These are phyloP conservation scores for Macrophomina phaseolina DNA, from an alignment of 2,329 filamentous ascomycete species.

Conservation along the genomic window DNA sequence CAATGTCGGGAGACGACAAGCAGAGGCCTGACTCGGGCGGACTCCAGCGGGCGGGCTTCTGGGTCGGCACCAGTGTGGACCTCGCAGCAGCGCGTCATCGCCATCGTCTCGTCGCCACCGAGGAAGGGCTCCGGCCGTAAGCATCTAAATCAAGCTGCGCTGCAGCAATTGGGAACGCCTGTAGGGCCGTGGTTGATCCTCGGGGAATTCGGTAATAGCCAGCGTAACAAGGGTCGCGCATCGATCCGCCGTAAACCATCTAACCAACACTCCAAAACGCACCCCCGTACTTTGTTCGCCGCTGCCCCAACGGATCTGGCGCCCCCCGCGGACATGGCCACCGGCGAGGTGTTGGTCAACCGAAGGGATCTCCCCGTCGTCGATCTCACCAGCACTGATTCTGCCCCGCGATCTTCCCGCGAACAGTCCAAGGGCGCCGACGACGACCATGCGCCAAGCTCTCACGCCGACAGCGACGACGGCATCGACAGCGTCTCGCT, in stretches of 20 bases:
- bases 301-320: conserved; percentile 7
- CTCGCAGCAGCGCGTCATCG: conserved; percentile 3
- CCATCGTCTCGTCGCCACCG: conserved; percentile 1
- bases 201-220: conserved; percentile 16
- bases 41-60: neutral
- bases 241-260: neutral
- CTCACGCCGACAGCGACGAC: conserved; percentile 35
- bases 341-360: conserved; percentile 25
- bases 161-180: no score
- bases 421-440: conserved; percentile 21
- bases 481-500: conserved; percentile 40
- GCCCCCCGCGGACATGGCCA: conserved; percentile 19
- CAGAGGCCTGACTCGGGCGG: neutral
- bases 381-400: conserved; percentile 21
- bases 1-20: neutral
- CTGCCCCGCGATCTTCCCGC: conserved; percentile 17
- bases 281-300: conserved; percentile 1
- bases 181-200: no score
- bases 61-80: neutral
- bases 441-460: conserved; percentile 17
- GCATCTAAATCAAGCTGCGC: no score
- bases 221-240: conserved; percentile 13
- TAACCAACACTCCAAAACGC: neutral
- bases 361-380: conserved; percentile 23
- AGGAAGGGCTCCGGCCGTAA: no score